These are phyloP conservation scores for Cucurbita pepo DNA, from an alignment of 306 rosid species.

Conservation along the genomic window DNA sequence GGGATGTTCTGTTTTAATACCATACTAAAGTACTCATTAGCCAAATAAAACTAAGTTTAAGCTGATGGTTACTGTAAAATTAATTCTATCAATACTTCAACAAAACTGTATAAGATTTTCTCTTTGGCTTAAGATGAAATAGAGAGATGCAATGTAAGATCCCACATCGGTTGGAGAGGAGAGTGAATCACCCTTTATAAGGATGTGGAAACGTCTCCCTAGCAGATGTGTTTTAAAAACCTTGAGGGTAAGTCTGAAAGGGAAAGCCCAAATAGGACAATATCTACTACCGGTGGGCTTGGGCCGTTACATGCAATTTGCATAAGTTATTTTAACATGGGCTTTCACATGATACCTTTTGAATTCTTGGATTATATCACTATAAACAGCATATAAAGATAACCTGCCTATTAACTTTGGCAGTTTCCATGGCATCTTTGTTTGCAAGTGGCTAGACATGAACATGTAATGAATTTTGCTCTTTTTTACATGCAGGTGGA, in stretches of 20 bases:
- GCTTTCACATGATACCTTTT: background rate
- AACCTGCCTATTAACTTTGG: background rate
- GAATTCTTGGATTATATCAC: background rate
- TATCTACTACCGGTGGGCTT: too few species aligned
- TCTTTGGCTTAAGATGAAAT: background rate
- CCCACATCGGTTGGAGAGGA: too few species aligned
- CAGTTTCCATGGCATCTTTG: background rate
- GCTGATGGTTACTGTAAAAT: too few species aligned
- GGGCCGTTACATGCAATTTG: background rate
- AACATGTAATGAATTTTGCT: background rate
- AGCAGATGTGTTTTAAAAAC: too few species aligned
- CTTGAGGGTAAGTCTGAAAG: too few species aligned
- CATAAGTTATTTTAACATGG: background rate
- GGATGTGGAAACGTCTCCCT: too few species aligned
- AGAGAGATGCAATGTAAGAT: background rate
- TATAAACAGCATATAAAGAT: background rate
- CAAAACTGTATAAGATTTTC: background rate
- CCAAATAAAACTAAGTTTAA: too few species aligned
- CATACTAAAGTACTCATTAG: too few species aligned
- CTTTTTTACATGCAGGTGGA: slow-evolving; percentile 46
- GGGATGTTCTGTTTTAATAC: too few species aligned
- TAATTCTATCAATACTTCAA: too few species aligned
- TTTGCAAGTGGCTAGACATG: background rate
- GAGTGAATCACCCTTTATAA: too few species aligned
- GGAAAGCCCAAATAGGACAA: too few species aligned